Conservation (phyloP, 1,139 yeast genomes). For the Kodamaea suecica region DNA sequence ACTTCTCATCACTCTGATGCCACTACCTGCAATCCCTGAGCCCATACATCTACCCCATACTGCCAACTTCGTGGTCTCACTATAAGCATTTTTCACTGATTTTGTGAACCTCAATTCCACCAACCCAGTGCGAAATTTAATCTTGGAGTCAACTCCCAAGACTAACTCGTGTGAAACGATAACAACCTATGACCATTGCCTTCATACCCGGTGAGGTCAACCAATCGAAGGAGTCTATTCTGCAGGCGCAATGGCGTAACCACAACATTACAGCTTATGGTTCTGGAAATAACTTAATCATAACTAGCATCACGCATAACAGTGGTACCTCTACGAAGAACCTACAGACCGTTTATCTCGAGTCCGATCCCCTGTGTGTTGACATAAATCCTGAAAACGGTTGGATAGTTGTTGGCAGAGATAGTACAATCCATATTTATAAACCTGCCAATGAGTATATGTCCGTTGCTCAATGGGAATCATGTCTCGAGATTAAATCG, state of each 20-base stretch:
- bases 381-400: constrained; percentile 62
- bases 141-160: neutral
- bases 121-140: too few relatives aligned
- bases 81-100: too few relatives aligned
- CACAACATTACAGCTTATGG: constrained; percentile 71
- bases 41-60: too few relatives aligned
- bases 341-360: constrained; percentile 75
- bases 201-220: constrained; percentile 88
- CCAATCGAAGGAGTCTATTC: constrained; percentile 49
- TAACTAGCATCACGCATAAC: constrained; percentile 28
- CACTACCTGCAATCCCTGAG: too few relatives aligned
- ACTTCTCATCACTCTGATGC: too few relatives aligned
- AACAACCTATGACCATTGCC: constrained; percentile 53
- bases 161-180: neutral
- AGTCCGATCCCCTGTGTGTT: constrained; percentile 62
- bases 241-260: constrained; percentile 66
- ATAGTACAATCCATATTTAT: constrained; percentile 31
- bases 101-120: too few relatives aligned
- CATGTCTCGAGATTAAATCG: constrained; percentile 21
- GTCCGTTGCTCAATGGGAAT: constrained; percentile 48
- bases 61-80: too few relatives aligned
- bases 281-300: constrained; percentile 82
- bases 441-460: constrained; percentile 45
- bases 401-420: constrained; percentile 47
- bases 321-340: constrained; percentile 20